Evolutionary conservation across 1,284 basidiomycete genomes (phyloP).

Genomic region (Earliella scabrosa): DNA sequence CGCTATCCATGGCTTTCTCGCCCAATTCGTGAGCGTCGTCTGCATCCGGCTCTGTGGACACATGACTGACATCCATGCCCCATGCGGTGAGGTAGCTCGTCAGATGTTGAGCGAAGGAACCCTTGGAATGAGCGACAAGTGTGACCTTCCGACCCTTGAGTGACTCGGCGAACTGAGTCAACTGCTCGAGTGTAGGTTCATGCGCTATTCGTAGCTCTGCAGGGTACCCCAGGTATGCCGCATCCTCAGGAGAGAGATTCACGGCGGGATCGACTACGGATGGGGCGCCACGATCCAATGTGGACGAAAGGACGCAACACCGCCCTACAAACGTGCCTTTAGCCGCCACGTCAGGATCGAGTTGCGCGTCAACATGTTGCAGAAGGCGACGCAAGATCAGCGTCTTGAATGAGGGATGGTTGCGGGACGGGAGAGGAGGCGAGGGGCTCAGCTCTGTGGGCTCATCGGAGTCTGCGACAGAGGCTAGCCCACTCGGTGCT

Average conservation of each 20-base stretch:
- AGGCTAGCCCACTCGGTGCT: background rate
- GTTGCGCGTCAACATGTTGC: constrained; percentile 64
- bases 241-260: constrained; percentile 47
- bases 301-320: constrained; percentile 57
- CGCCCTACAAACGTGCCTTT: constrained; percentile 48
- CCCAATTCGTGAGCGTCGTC: constrained; percentile 40
- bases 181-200: constrained; percentile 80
- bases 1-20: constrained; percentile 13
- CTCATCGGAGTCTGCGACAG: background rate
- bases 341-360: constrained; percentile 53
- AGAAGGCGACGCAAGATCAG: constrained; percentile 70
- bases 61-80: constrained; percentile 90
- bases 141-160: constrained; percentile 82
- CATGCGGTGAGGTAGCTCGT: constrained; percentile 92
- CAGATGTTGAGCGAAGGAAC: constrained; percentile 88
- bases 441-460: background rate
- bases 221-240: constrained; percentile 48
- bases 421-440: constrained; percentile 36
- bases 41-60: constrained; percentile 63
- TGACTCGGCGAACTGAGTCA: constrained; percentile 79
- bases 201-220: constrained; percentile 50
- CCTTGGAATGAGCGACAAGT: constrained; percentile 81
- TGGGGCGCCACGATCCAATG: constrained; percentile 57
- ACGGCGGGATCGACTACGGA: constrained; percentile 37
- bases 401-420: constrained; percentile 62